Base-by-base conservation (phyloP, 2,329 filamentous ascomycete genomes). In the Fusarium siculi region DNA sequence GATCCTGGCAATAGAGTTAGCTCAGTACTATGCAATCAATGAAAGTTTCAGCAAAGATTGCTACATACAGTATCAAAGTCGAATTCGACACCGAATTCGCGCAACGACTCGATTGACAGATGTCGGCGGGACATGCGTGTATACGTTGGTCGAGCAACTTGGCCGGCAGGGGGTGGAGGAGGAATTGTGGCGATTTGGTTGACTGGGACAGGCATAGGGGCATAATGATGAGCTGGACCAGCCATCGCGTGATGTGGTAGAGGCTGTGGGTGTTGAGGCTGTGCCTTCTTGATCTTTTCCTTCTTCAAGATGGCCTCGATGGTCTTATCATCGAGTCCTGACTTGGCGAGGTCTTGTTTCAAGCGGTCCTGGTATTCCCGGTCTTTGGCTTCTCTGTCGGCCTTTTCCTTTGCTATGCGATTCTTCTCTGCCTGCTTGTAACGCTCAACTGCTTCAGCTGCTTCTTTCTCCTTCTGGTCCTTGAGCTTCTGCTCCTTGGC, bases 71-170 rank as follows among this genome's bases (percentile, higher is more conserved):
- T 67, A 70, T 92, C 90, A 56, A 86, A 79, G 59, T 90, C 87
- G 73, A 85, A 92, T 18, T 91, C 88, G 34, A 91, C 86, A 53
- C 85, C 82, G 73, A 87, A 89, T 21, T 81, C 81, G 54, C 85
- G 82, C 63, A 92, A 79, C 9, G 90, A 91, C 81, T 92, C 90
- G 59, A 91, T 84, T 1, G 89, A 91, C 28, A 92, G 81, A 77
- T 92, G 87, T 61, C 85, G 84, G 30, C 90, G 85, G 4, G 89
- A 84, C 89, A 92, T 91, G 72, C 90, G 86, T 19, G 90, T 92
- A 76, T 91, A 91, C 0, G 88, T 91, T 2, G 89, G 86, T 8
- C 86, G 84, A 21, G 75, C 76, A 32, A 61, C 65, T 25, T 72
- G 58, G 34, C 54, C 47, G 12, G 37, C 43, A 19, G 43, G 54